phyloP scores from a whole-genome alignment of 2,329 filamentous ascomycete species.

The Trichoderma pleuroti region DNA sequence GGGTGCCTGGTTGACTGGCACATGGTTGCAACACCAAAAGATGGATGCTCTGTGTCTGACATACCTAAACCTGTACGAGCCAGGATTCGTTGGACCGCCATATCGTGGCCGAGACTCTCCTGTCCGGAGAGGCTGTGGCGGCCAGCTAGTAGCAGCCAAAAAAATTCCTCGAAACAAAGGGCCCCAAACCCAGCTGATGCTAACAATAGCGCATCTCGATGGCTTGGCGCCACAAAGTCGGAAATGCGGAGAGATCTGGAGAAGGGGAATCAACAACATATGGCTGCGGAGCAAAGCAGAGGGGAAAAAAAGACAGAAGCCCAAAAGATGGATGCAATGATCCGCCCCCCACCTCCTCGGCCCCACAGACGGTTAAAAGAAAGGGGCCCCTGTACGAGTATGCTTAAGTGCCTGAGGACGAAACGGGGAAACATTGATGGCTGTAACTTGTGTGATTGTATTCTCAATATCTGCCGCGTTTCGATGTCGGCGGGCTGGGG shows the following conservation, averaged over 20 bases:
- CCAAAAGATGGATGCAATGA: not conserved
- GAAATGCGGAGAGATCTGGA: slow-evolving; percentile 20
- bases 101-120: not conserved
- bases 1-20: not conserved
- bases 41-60: not conserved
- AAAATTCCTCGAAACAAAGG: slow-evolving; percentile 4
- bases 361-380: slow-evolving; percentile 6
- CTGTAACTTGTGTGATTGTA: not conserved
- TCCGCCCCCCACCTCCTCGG: slow-evolving; percentile 5
- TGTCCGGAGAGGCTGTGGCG: not conserved
- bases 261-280: not conserved
- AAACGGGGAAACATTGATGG: not conserved
- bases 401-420: not conserved
- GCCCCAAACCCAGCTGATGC: not conserved
- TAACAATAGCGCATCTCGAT: not conserved
- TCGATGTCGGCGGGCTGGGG: not conserved
- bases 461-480: not conserved
- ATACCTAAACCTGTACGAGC: not conserved
- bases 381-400: not conserved
- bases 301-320: not conserved
- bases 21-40: not conserved
- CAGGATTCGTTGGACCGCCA: not conserved
- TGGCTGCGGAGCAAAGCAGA: not conserved
- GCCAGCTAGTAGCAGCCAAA: not conserved
- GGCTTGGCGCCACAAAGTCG: slow-evolving; percentile 1